Percentiles rank a stretch among this genome's conserved stretches.
These are phyloP conservation scores for Cyclocybe aegerita DNA, from an alignment of 768 basidiomycete genomes.

Conservation along the genomic window DNA sequence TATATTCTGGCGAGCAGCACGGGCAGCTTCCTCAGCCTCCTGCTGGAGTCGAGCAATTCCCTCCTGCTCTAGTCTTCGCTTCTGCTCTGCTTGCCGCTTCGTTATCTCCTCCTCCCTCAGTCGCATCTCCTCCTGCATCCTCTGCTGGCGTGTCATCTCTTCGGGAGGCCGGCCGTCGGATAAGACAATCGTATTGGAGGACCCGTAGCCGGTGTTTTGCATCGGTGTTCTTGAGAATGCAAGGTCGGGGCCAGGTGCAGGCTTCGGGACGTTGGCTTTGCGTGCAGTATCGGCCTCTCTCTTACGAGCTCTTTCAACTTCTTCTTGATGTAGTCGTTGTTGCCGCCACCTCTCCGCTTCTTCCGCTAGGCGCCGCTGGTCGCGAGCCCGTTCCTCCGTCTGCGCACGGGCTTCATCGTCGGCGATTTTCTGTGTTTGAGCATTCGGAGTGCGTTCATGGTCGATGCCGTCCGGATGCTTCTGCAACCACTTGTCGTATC, in stretches of 20 bases:
- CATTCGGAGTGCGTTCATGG: slow-evolving; percentile 25
- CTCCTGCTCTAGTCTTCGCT: slow-evolving; percentile 52
- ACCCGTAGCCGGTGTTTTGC: slow-evolving; percentile 24
- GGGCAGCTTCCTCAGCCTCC: slow-evolving; percentile 54
- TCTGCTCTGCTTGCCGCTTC: slow-evolving; percentile 32
- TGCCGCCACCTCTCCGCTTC: slow-evolving; percentile 36
- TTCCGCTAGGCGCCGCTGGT: slow-evolving; percentile 29
- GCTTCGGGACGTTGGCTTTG: slow-evolving; percentile 8
- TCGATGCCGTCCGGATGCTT: slow-evolving; percentile 38
- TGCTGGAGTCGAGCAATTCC: slow-evolving; percentile 58
- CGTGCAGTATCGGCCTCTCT: slow-evolving; percentile 22
- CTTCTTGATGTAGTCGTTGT: slow-evolving; percentile 35
- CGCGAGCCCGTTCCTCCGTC: slow-evolving; percentile 26
- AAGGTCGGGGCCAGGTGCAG: slow-evolving; percentile 22
- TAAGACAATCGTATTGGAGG: slow-evolving; percentile 26
- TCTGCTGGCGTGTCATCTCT: slow-evolving; percentile 16
- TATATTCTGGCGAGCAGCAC: slow-evolving; percentile 36
- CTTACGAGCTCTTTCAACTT: slow-evolving; percentile 28
- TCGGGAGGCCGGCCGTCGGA: slow-evolving; percentile 21
- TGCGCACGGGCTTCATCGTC: slow-evolving; percentile 18
- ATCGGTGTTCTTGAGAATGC: slow-evolving; percentile 28
- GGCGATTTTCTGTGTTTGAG: slow-evolving; percentile 21
- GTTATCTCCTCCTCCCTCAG: slow-evolving; percentile 48
- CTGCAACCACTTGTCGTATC: slow-evolving; percentile 60
- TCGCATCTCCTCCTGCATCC: slow-evolving; percentile 41